Evolutionary conservation across 208 protist genomes (phyloP), one percentile per base, ranked within the genome.

Genomic region (Wallacemonas sp.): DNA sequence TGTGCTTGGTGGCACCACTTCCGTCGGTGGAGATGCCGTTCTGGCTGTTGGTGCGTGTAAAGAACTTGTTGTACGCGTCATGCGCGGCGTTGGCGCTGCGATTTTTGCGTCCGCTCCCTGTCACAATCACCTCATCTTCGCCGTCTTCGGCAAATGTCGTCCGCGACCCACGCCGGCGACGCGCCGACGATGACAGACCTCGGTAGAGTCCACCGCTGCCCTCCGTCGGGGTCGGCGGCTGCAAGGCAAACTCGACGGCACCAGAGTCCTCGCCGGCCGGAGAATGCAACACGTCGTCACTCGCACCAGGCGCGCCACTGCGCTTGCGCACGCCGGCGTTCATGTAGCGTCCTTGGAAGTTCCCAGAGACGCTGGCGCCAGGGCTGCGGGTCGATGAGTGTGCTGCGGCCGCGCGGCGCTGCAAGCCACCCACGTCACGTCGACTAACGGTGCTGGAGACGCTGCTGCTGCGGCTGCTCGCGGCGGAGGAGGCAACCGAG

Each of bases 261-360:
- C n/a, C n/a, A 4, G 14, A 4, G 5, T 28, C 49, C 14, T 22
- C 28, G 4, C 28, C 49, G 10, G 25, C n/a, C 14, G 52, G 52
- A 42, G 52, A 12, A 7, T 59, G 31, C 32, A 59, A 11, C 4
- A 59, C 52, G 0, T 59, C 52, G n/a, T 59, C 52, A 22, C 52
- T 41, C 31, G 20, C 44, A 7, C 44, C 44, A 50, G 22, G 4
- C 16, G n/a, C 52, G n/a, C 3, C 3, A 14, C 32, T 42, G 26
- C 32, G 26, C 22, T 41, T 59, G 3, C 52, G 52, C 52, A 23
- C 5, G 14, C 52, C 52, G 0, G 52, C 52, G 31, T 59, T 59
- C 52, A 59, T 25, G 32, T 59, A 59, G 31, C 52, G 52, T 10
- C 52, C 52, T 41, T 59, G 52, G 20, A 59, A 59, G 52, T 59